Evolutionary conservation across 257 asterid species (phyloP).

Genomic region (Linaria vulgaris): DNA sequence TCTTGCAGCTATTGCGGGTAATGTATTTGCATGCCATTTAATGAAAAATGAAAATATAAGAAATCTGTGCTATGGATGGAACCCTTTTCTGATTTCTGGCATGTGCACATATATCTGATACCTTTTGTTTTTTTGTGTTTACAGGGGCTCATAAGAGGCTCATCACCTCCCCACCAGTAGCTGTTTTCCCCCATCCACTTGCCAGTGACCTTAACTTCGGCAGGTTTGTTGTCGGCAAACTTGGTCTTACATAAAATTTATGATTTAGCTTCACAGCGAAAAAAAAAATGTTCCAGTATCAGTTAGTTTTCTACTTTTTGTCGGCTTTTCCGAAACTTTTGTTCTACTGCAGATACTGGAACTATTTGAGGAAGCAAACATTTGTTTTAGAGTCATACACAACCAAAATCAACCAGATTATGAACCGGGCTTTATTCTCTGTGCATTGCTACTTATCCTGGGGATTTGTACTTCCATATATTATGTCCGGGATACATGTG

Average conservation of each 20-base stretch:
- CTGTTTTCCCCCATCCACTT: conserved; percentile 98
- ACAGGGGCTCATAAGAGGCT: conserved; percentile 91
- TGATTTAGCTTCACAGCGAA: conserved; percentile 15
- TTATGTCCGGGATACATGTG: conserved; percentile 76
- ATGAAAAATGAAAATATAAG: no score
- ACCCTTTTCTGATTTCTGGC: no score
- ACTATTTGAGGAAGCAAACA: conserved; percentile 97
- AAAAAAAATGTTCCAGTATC: background rate
- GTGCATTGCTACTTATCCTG: conserved; percentile 90
- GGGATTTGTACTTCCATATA: conserved; percentile 83
- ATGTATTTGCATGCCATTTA: conserved; percentile 1
- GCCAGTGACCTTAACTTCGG: conserved; percentile 93
- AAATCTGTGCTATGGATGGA: no score
- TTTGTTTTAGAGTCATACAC: conserved; percentile 95
- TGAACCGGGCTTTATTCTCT: conserved; percentile 93
- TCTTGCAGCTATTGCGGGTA: conserved; percentile 95
- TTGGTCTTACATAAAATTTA: conserved; percentile 12
- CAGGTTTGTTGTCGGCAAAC: conserved; percentile 51
- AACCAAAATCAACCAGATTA: conserved; percentile 77
- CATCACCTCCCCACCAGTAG: conserved; percentile 93
- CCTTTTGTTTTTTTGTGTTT: conserved; percentile 13
- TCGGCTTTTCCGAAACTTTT: conserved; percentile 18
- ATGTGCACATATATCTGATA: conserved; percentile 9
- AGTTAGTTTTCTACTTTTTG: conserved; percentile 12
- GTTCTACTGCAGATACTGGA: conserved; percentile 76